Base-by-base conservation (phyloP, 2,329 filamentous ascomycete species). In the Sclerotinia minor region DNA sequence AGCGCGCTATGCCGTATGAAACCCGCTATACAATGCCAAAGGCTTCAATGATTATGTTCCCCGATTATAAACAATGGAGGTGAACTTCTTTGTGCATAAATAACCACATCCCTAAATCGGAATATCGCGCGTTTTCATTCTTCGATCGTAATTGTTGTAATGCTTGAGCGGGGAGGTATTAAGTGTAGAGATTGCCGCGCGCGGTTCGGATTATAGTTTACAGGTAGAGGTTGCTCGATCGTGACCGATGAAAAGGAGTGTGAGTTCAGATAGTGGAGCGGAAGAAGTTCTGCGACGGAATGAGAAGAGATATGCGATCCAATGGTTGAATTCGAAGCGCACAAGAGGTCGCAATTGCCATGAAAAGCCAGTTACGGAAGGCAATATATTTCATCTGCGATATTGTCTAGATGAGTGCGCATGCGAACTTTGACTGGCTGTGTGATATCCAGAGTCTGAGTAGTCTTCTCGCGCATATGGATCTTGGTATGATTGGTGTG, bases 301-400 rank as follows among this genome's bases (percentile, higher is more conserved):
- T 57, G 76, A 77, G 69, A 74, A 76, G 67, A 77, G 72, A 69
- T 75, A 77, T 24, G 64, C 59, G 57, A 71, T 70, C 76, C 76
- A 77, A 66, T 74, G 67, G 65, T 73, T 69, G 61, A 77, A 74
- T 63, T 76, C 72, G 69, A 77, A 77, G 66, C 69, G 71, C 58
- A 71, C 71, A 57, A 77, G 71, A 65, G 73, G 72, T 69, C 69
- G 71, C 66, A 72, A 75, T 69, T 73, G 75, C 76, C 76, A 77
- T 74, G 75, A 75, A 68, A 63, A 74, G 55, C 75, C 76, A 65
- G 72, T 75, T 74, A 77, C 71, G 70, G 76, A 77, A 77, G 76
- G 74, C 75, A 77, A 70, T 73, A 77, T 67, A 64, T 76, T 75
- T 77, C 75, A 77, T 73, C 76, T 72, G 61, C 76, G 72, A 68